Base-by-base conservation (phyloP, 352 stramenopile species). In the Pythium apleroticum region DNA sequence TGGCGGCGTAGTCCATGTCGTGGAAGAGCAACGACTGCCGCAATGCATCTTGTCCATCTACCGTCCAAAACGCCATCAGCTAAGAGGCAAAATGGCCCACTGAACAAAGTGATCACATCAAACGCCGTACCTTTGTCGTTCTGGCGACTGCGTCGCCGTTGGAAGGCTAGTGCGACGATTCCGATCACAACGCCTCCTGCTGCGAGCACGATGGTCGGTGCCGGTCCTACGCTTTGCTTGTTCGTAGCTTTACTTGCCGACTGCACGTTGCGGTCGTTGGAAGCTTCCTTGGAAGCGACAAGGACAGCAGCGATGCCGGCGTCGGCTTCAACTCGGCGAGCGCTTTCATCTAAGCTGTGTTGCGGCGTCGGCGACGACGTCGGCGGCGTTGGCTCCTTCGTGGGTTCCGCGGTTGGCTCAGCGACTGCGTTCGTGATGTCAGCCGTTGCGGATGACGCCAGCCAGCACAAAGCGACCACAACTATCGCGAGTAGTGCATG, bases 1-100 rank as follows among this genome's bases (percentile, higher is more conserved):
- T 91, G 27, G 83, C 83, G 33, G 83, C 83, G 49, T 91, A 91
- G 68, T 89, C 80, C 80, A 91, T 88, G 25, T 91, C 80, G 30
- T 71, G 81, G 65, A 78, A 85, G 45, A 90, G 70, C 19, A 91
- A 64, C 41, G 79, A 80, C 49, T 90, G 70, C 45, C 84, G 71
- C 69, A 90, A 75, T 41, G 69, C 74, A 48, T 84, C 71, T 20
- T 73, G 57, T 15, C 74, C 56, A 37, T 72, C 66, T 72, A 20
- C 6, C 1, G 12, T 25, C 7, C 28, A 27, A 53, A 63, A 27
- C n/a, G 20, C 46, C 57, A 35, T 35, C 4, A 39, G 12, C n/a
- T 22, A 24, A 25, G 31, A 43, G 35, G n/a, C n/a, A n/a, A n/a
- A n/a, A n/a, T n/a, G n/a, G n/a, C n/a, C n/a, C n/a, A n/a, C n/a